Evolutionary conservation across 2,329 filamentous ascomycete genomes (phyloP), one percentile per base, ranked within the genome.

Genomic region (Hortaea werneckii): DNA sequence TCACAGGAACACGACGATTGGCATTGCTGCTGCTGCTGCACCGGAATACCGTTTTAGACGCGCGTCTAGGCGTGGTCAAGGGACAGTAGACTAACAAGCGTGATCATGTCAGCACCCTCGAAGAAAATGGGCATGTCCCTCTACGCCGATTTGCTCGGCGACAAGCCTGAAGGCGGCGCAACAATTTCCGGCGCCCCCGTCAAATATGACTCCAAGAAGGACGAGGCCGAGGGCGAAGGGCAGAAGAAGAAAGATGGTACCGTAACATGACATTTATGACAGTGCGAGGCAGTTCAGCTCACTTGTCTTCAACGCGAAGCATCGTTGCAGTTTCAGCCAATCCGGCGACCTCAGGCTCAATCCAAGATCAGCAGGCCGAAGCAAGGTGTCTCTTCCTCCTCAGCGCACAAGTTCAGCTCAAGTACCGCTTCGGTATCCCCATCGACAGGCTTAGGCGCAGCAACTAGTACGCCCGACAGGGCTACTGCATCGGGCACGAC

Each of bases 271-370:
- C 47, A 51, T 43, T 12, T 35, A 9, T 9, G n/a, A 35, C n/a
- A 10, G 32, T 35, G 9, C 32, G n/a, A 35, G 32, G 32, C 32
- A 35, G 9, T 12, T 12, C 39, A 55, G 57, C 75, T 79, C 68
- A 77, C 70, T 64, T 66, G 59, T 65, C 51, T 59, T 54, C 40
- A 35, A 12, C 13, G 44, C 56, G 57, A 66, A 77, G 73, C 77
- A 65, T 79, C 85, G 59, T 74, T 94, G 52, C 83, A 84, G 65
- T 94, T 94, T 70, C 87, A 94, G 64, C 87, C 87, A 64, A 87
- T 88, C 54, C 85, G 85, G 59, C 79, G 86, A 50, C 85, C 86
- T 26, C 80, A 87, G 58, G 56, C 60, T 72, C 81, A 77, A 62
- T 65, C 75, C 37, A 81, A 80, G 58, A 60, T 74, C 34, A 90